Base-by-base conservation (phyloP, 345 rosid species). In the Citrus unshiu region DNA sequence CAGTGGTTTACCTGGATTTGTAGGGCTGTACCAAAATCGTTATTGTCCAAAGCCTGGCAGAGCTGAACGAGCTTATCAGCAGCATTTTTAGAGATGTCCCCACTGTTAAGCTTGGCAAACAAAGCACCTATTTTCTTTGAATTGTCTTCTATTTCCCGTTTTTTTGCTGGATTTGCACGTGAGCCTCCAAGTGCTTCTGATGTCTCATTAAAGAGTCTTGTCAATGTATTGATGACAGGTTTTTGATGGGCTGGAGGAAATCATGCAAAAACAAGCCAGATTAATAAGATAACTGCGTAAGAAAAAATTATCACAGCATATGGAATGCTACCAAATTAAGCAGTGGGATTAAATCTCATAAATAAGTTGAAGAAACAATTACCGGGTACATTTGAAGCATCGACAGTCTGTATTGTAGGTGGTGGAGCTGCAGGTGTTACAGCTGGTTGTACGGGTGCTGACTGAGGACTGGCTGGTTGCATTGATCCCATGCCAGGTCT, bases 141-240 rank as follows among this genome's bases (percentile, higher is more conserved):
- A 84, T 92, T 94, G 77, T 97, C 99, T 82, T 94, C 99, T 78
- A 94, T 97, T 89, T 97, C 98, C 21, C 98, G 97, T 85, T 90
- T 94, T 88, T 85, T 92, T 18, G 89, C 88, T n/a, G 93, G 90
- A 83, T 91, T 93, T 81, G 98, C 98, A 80, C 96, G 98, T 59
- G 95, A 63, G 29, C 98, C 99, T 77, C 99, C 99, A 82, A 91
- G 77, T 69, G 97, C 97, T 81, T 94, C 97, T 40, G 98, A 89
- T 78, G 99, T 94, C 97, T 97, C 98, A 16, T 88, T 89, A 83
- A 87, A 97, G n/a, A 97, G 94, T 88, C 98, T 91, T 24, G 94
- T 89, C 89, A 97, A 81, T 37, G 98, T 93, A 69, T 85, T 77
- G 74, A 93, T 84, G 75, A 94, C 92, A 76, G 93, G 87, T 81